These are phyloP conservation scores for Xylaria grammica DNA, from an alignment of 495 filamentous ascomycete genomes.

Conservation along the genomic window DNA sequence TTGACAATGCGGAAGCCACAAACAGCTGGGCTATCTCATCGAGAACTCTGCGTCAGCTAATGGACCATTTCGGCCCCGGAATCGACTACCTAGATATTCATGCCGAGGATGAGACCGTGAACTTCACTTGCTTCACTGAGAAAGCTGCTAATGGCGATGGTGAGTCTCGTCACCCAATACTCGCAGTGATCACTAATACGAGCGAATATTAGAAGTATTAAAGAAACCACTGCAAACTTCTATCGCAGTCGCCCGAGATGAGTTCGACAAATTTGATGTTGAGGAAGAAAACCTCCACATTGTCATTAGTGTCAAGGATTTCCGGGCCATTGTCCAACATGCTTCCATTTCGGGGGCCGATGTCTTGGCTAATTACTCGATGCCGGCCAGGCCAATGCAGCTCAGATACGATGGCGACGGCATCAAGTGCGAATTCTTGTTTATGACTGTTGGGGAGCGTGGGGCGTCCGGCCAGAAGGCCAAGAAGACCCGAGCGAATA, in stretches of 20 bases:
- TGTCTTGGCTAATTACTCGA: constrained; percentile 78
- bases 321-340: constrained; percentile 86
- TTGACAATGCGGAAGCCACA: constrained; percentile 69
- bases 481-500: constrained; percentile 40
- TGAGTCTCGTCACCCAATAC: constrained; percentile 35
- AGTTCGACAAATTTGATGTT: constrained; percentile 83
- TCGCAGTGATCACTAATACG: neutral
- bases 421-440: constrained; percentile 81
- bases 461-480: constrained; percentile 46
- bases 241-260: constrained; percentile 80
- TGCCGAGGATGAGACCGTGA: constrained; percentile 63
- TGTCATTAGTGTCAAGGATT: constrained; percentile 91
- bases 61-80: constrained; percentile 87
- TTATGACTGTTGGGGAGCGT: constrained; percentile 92
- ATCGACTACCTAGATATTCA: constrained; percentile 93
- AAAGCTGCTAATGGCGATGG: constrained; percentile 85
- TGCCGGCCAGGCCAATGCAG: constrained; percentile 82
- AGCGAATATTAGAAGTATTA: constrained; percentile 67
- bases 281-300: constrained; percentile 80
- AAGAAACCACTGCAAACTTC: constrained; percentile 94
- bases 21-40: constrained; percentile 84
- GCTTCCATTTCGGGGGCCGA: constrained; percentile 75
- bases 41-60: constrained; percentile 76
- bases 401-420: constrained; percentile 76
- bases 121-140: constrained; percentile 95